phyloP scores from a whole-genome alignment of 192 early-diverging fungal genomes.

The Obelidium mucronatum region DNA sequence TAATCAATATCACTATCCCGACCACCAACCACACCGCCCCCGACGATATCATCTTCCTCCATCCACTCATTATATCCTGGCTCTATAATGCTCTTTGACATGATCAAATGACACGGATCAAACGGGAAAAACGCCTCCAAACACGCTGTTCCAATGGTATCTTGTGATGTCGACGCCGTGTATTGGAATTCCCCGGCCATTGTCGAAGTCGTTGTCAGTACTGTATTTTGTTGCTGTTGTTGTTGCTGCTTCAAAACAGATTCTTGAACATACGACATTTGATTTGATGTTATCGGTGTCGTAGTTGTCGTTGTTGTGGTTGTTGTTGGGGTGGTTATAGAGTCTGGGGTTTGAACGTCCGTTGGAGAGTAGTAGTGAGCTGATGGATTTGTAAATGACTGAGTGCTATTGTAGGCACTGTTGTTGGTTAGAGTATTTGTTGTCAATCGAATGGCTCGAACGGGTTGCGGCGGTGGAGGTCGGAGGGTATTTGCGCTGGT shows the following conservation, averaged over 20 bases:
- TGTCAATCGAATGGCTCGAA: not conserved
- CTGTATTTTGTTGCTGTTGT: conserved; percentile 5
- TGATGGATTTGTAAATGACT: not conserved
- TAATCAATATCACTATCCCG: conserved; percentile 39
- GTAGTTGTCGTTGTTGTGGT: not conserved
- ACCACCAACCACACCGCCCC: not conserved
- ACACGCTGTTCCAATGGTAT: conserved; percentile 34
- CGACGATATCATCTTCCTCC: conserved; percentile 64
- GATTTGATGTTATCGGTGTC: not conserved
- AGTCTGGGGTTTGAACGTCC: not conserved
- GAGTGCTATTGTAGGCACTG: too few species aligned
- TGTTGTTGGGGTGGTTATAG: not conserved
- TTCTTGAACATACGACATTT: conserved; percentile 16
- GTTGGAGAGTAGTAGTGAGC: not conserved
- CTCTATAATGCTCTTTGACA: conserved; percentile 73
- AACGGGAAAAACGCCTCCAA: conserved; percentile 92
- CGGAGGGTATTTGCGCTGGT: not conserved
- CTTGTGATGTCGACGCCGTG: conserved; percentile 30
- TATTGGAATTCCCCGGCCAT: too few species aligned
- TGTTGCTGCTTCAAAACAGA: not conserved
- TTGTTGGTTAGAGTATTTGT: not conserved
- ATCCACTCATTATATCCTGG: conserved; percentile 84
- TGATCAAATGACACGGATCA: conserved; percentile 84
- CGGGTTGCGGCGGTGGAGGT: not conserved
- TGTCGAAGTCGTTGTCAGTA: too few species aligned